phyloP scores from a whole-genome alignment of 768 basidiomycete genomes.

The Podaxis carcinomalis region DNA sequence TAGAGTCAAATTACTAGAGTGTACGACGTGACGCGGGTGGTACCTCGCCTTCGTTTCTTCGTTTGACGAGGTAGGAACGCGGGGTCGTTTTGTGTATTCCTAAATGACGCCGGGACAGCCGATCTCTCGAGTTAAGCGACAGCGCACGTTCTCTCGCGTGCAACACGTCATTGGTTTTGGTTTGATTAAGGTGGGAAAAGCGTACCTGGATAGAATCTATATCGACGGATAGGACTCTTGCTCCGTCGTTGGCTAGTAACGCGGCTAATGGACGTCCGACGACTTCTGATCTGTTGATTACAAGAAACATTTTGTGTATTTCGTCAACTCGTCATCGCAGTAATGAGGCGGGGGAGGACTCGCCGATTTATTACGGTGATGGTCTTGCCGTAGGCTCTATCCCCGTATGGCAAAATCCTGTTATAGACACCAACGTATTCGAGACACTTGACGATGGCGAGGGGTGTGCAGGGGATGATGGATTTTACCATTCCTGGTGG shows the following conservation, averaged over 20 bases:
- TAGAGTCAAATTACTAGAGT: slow-evolving; percentile 62
- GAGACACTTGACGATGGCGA: slow-evolving; percentile 93
- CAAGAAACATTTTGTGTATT: slow-evolving; percentile 7
- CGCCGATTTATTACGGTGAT: slow-evolving; percentile 94
- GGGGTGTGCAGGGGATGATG: slow-evolving; percentile 94
- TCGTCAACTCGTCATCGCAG: not conserved
- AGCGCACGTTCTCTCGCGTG: too few relatives aligned
- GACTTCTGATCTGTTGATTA: slow-evolving; percentile 74
- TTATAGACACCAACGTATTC: slow-evolving; percentile 94
- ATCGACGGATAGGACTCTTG: slow-evolving; percentile 91
- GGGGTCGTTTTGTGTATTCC: slow-evolving; percentile 94
- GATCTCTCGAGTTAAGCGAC: not conserved
- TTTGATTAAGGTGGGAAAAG: not conserved
- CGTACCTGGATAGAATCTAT: slow-evolving; percentile 86
- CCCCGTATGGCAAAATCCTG: slow-evolving; percentile 86
- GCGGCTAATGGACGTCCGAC: slow-evolving; percentile 97
- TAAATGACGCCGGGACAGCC: slow-evolving; percentile 10
- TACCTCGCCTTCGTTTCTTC: slow-evolving; percentile 40
- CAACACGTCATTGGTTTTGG: not conserved
- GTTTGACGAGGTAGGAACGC: slow-evolving; percentile 23
- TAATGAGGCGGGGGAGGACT: not conserved
- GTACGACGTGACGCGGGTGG: slow-evolving; percentile 81
- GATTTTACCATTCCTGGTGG: slow-evolving; percentile 91
- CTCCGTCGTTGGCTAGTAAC: slow-evolving; percentile 93
- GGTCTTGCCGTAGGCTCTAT: slow-evolving; percentile 90